Evolutionary conservation across 202 grass and related monocot genomes (phyloP).

Genomic region (Cymbopogon flexuosus): DNA sequence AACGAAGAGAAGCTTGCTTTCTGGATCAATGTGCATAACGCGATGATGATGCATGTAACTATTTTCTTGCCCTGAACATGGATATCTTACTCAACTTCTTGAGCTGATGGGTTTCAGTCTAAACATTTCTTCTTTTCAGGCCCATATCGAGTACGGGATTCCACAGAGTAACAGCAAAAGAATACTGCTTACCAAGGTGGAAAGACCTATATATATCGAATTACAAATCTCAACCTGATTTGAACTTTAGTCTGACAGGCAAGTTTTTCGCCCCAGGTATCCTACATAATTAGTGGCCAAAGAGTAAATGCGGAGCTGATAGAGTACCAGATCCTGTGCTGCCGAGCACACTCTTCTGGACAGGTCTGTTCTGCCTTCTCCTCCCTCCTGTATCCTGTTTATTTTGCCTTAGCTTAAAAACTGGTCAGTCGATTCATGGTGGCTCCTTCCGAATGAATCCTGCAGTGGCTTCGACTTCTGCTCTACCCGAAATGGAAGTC

Average conservation of each 20-base stretch:
- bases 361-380: slow-evolving; percentile 35
- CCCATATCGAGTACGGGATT: slow-evolving; percentile 67
- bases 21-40: slow-evolving; percentile 95
- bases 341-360: slow-evolving; percentile 45
- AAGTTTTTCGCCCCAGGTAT: slow-evolving; percentile 36
- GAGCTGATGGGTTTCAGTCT: neutral
- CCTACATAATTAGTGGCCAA: slow-evolving; percentile 53
- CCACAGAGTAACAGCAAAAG: slow-evolving; percentile 62
- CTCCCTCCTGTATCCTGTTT: neutral
- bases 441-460: neutral
- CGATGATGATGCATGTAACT: slow-evolving; percentile 99
- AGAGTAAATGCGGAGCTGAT: slow-evolving; percentile 67
- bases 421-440: neutral
- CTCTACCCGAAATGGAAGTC: slow-evolving; percentile 64
- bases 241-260: neutral
- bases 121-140: slow-evolving; percentile 40
- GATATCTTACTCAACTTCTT: neutral
- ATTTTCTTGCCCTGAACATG: slow-evolving; percentile 14
- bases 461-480: slow-evolving; percentile 79
- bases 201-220: neutral
- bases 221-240: neutral
- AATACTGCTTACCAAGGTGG: slow-evolving; percentile 58
- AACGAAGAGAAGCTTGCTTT: slow-evolving; percentile 84
- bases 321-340: slow-evolving; percentile 64
- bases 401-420: neutral